Conservation (phyloP, 2,329 filamentous ascomycete genomes). For the Malbranchea cinnamomea region DNA sequence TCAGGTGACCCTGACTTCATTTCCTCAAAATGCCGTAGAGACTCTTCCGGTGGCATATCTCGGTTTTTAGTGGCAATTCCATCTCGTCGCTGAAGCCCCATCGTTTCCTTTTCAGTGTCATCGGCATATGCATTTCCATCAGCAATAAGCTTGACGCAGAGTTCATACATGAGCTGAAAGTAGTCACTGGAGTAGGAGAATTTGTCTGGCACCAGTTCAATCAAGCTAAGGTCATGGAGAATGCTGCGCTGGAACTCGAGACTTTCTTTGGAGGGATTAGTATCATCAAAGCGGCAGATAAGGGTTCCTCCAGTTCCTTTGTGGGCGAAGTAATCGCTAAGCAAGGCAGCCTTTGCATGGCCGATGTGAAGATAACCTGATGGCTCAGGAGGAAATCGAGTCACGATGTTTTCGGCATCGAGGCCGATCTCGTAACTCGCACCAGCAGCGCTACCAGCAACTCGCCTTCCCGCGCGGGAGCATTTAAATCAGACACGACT, state of each 20-base stretch:
- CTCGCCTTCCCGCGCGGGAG: slow-evolving; percentile 52
- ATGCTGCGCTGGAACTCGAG: slow-evolving; percentile 83
- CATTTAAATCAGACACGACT: slow-evolving; percentile 55
- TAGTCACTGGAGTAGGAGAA: slow-evolving; percentile 79
- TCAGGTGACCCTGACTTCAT: slow-evolving; percentile 69
- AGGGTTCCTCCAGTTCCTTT: slow-evolving; percentile 45
- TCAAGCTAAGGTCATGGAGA: slow-evolving; percentile 66
- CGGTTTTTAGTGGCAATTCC: slow-evolving; percentile 62
- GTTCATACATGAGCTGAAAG: slow-evolving; percentile 73
- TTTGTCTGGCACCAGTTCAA: slow-evolving; percentile 70
- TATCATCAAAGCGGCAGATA: slow-evolving; percentile 78
- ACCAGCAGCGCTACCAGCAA: slow-evolving; percentile 56
- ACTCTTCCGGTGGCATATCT: slow-evolving; percentile 60
- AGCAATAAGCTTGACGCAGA: slow-evolving; percentile 62
- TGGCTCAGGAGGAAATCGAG: slow-evolving; percentile 84
- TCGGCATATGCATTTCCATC: slow-evolving; percentile 74
- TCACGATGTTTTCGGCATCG: slow-evolving; percentile 76
- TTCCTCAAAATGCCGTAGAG: slow-evolving; percentile 62
- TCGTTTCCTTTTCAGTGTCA: slow-evolving; percentile 68
- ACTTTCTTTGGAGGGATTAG: slow-evolving; percentile 86
- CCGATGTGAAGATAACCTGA: slow-evolving; percentile 33
- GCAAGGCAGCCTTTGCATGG: slow-evolving; percentile 18
- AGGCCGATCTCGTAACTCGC: slow-evolving; percentile 82
- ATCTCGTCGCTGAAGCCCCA: slow-evolving; percentile 65
- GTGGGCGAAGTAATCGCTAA: slow-evolving; percentile 20